These are phyloP conservation scores for Kodamaea derodonti DNA, from an alignment of 1,139 yeast species.

Conservation along the genomic window DNA sequence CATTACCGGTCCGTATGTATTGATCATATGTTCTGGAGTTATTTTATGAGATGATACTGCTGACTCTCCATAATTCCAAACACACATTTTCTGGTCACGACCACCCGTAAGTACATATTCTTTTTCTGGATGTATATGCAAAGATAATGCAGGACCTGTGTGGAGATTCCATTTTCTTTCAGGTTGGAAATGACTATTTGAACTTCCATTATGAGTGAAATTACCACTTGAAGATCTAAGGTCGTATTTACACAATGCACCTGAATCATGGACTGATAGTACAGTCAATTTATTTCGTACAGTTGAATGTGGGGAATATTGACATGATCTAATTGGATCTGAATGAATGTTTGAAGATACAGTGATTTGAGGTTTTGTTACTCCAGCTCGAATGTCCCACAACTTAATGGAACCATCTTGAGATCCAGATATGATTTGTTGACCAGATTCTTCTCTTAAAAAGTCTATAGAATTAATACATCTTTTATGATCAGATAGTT, in stretches of 20 bases:
- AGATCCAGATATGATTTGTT: conserved; percentile 74
- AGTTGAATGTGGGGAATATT: conserved; percentile 50
- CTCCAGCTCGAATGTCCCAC: conserved; percentile 75
- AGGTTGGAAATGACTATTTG: conserved; percentile 29
- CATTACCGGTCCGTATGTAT: conserved; percentile 73
- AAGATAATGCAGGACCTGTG: conserved; percentile 82
- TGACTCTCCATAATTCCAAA: conserved; percentile 59
- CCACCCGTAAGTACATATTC: conserved; percentile 92
- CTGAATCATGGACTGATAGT: conserved; percentile 79
- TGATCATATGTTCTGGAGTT: conserved; percentile 67
- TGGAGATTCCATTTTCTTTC: conserved; percentile 85
- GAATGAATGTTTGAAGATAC: conserved; percentile 48
- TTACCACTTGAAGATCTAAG: conserved; percentile 37
- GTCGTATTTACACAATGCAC: conserved; percentile 84
- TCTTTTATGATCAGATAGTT: conserved; percentile 69
- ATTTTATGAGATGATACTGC: conserved; percentile 30
- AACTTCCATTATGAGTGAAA: conserved; percentile 17
- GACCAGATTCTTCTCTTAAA: conserved; percentile 42
- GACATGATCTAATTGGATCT: conserved; percentile 63
- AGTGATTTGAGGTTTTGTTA: conserved; percentile 42
- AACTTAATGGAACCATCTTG: conserved; percentile 86
- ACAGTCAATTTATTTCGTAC: conserved; percentile 32
- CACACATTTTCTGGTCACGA: conserved; percentile 76
- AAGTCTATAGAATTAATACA: conserved; percentile 81
- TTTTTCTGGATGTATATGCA: conserved; percentile 83